Evolutionary conservation across 371 early-diverging fungal species (phyloP).

Genomic region (Sporodiniella umbellata): DNA sequence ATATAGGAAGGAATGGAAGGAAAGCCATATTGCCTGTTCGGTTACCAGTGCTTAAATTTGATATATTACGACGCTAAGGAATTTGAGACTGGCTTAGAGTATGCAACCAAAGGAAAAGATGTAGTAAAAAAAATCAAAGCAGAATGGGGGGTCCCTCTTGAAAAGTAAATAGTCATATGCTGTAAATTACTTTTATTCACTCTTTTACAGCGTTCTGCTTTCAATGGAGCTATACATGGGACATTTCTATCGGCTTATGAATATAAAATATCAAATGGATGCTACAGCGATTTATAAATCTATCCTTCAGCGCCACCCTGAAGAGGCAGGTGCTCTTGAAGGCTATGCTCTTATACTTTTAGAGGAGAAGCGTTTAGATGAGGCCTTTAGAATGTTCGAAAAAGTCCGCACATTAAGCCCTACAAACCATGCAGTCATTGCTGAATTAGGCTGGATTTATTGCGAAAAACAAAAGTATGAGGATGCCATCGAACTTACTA

Average conservation of each 20-base stretch:
- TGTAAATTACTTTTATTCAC: not conserved
- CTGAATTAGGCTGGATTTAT: constrained; percentile 66
- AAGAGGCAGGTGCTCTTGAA: constrained; percentile 52
- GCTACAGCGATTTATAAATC: constrained; percentile 52
- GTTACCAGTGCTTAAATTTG: constrained; percentile 52
- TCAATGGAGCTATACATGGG: constrained; percentile 67
- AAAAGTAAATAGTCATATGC: constrained; percentile 28
- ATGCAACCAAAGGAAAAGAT: constrained; percentile 52
- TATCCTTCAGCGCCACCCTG: constrained; percentile 43
- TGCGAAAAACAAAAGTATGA: constrained; percentile 52
- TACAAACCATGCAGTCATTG: constrained; percentile 41
- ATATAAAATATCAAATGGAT: constrained; percentile 48
- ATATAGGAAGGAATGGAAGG: constrained; percentile 49
- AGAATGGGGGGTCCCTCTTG: constrained; percentile 31
- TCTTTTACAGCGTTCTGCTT: constrained; percentile 33
- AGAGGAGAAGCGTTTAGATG: constrained; percentile 42
- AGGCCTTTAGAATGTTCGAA: constrained; percentile 54
- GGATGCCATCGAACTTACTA: constrained; percentile 53
- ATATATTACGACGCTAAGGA: constrained; percentile 52
- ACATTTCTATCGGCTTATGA: constrained; percentile 55
- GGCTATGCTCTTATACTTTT: constrained; percentile 37
- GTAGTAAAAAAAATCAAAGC: constrained; percentile 28
- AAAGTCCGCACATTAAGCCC: constrained; percentile 47
- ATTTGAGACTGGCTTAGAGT: constrained; percentile 60
- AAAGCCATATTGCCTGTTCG: constrained; percentile 43